Evolutionary conservation across 2,329 filamentous ascomycete genomes (phyloP), one percentile per base, ranked within the genome.

Genomic region (Dactylellina drechsleri): DNA sequence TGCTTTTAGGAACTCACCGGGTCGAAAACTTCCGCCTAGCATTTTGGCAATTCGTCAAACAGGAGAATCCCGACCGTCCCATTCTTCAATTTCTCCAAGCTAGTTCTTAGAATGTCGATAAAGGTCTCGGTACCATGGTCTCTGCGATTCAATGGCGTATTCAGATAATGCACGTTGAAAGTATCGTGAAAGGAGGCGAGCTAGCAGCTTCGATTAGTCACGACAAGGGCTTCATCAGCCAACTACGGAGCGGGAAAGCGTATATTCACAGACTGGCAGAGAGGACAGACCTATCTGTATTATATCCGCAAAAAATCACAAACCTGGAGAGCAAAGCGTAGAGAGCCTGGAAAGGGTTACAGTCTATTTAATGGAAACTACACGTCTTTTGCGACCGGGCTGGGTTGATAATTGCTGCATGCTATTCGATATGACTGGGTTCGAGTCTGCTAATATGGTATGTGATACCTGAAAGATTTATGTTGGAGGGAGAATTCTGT

Each of bases 61-160:
- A 94, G 79, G 95, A 99, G 80, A 88, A 98, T 81, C 95, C 95
- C 0, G 95, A 99, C 83, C 90, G 90, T 1, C 84, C 96, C n/a
- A 83, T 94, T 13, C 83, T 97, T 70, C 89, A 93, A 47, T 97
- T 96, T 82, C 84, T 97, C 67, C 86, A 93, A 59, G 93, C 92
- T 13, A 87, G 93, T 47, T 96, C 96, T 82, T 99, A 95, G 95
- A 92, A 98, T 80, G 89, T 96, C n/a, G 90, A 96, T 60, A 92
- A 92, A 81, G 94, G 95, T 4, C 85, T 98, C 28, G 87, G 96
- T 78, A 98, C 98, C 95, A 84, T 97, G 81, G 87, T 99, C 52
- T 92, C 92, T 1, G 96, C 95, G 0, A 91, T 98, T 87, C 90
- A 92, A 81, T 99, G 95, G 95, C 88, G 88, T 66, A 10, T 7